Evolutionary conservation across 2,329 filamentous ascomycete species (phyloP).

Genomic region (Colletotrichum musicola): DNA sequence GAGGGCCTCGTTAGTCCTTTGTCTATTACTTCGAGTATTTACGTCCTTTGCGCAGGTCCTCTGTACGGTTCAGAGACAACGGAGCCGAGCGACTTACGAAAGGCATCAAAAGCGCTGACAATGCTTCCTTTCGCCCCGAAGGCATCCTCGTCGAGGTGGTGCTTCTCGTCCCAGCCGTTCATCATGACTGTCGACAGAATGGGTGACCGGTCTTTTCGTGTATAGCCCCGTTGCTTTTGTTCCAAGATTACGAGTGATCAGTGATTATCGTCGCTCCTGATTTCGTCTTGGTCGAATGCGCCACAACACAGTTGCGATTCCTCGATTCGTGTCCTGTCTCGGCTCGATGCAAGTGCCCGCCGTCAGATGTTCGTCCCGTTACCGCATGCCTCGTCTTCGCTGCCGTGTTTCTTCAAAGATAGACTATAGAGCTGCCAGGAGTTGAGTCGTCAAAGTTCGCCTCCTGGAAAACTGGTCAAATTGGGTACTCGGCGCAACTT

Average conservation of each 20-base stretch:
- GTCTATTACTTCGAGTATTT: background rate
- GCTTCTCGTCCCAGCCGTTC: slow-evolving; percentile 82
- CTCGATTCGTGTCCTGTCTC: slow-evolving; percentile 10
- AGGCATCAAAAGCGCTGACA: slow-evolving; percentile 94
- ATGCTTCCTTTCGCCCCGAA: slow-evolving; percentile 81
- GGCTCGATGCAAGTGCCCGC: slow-evolving; percentile 37
- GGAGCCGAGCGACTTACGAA: slow-evolving; percentile 73
- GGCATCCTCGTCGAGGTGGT: slow-evolving; percentile 77
- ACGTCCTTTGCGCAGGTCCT: background rate
- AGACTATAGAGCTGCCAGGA: background rate
- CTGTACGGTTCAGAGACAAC: background rate
- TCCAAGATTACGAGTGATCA: background rate
- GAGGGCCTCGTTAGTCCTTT: background rate
- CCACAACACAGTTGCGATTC: slow-evolving; percentile 14
- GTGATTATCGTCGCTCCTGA: background rate
- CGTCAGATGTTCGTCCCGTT: slow-evolving; percentile 15
- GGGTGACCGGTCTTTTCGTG: background rate
- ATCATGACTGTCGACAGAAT: slow-evolving; percentile 59
- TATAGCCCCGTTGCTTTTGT: background rate
- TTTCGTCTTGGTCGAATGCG: background rate
- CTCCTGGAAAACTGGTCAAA: slow-evolving; percentile 30
- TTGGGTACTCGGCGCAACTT: slow-evolving; percentile 25
- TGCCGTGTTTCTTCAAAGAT: background rate
- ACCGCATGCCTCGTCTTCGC: slow-evolving; percentile 33
- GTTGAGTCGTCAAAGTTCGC: slow-evolving; percentile 1